Base-by-base conservation (phyloP, 2,329 filamentous ascomycete genomes). In the Aspergillus spinulosporus region DNA sequence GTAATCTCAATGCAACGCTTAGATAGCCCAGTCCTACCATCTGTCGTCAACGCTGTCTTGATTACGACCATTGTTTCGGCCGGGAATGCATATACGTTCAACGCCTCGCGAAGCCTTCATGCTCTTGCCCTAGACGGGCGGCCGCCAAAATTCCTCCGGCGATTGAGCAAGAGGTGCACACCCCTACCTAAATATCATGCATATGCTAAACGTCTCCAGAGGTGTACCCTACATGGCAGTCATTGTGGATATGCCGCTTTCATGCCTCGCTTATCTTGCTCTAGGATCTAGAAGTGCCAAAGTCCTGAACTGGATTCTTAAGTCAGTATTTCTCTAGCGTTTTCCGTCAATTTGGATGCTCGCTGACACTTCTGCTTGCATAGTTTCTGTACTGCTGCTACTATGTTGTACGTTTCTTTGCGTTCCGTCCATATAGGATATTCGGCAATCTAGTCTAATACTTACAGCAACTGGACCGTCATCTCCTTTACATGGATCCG, bases 1-100 rank as follows among this genome's bases (percentile, higher is more conserved):
- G 49, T 52, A 5, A 52, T 52, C 49, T 34, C 49, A 8, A 52
- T 52, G 49, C 28, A 52, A 52, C 49, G 49, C n/a, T 11, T 52
- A 4, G 7, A 52, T 11, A 45, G 44, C 32, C 40, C 49, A 32
- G 49, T 52, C 29, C 28, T 52, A 3, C 49, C 49, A n/a, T 52
- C 49, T 6, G 45, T 52, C 15, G 49, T 52, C 29, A 52, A 52
- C 32, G 49, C 49, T 4, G 49, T 31, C 14, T 28, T 52, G 15
- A 44, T 52, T 9, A 52, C 49, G 12, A 34, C 28, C 3, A 45
- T 52, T 14, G 5, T 53, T 7, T 53, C 50, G 4, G 50, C 43
- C 8, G 50, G 50, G 3, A 53, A 53, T 7, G 50, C 50, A 21
- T 53, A 53, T 32, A 53, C 44, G 5, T 53, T 46, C 26, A 52